These are phyloP conservation scores for Lasiodiplodia sp. DNA, from an alignment of 2,329 filamentous ascomycete species.

Conservation along the genomic window DNA sequence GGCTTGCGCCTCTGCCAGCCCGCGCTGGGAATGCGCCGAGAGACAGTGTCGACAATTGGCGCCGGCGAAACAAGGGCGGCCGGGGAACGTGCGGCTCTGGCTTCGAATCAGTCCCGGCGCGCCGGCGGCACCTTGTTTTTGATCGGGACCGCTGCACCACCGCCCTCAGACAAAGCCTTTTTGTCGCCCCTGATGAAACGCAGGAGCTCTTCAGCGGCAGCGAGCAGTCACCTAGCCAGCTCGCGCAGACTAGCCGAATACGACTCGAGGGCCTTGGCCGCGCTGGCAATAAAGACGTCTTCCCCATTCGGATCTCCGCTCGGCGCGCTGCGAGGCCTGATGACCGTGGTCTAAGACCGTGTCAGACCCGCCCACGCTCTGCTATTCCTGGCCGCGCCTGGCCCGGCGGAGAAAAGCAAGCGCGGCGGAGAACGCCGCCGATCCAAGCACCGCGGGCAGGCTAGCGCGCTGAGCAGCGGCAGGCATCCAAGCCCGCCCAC, in stretches of 20 bases:
- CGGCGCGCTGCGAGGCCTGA: slow-evolving; percentile 28
- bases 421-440: slow-evolving; percentile 28
- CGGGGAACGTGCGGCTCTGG: slow-evolving; percentile 27
- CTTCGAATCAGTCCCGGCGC: slow-evolving; percentile 12
- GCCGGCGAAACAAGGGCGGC: slow-evolving; percentile 19
- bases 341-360: slow-evolving; percentile 30
- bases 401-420: slow-evolving; percentile 25
- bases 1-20: slow-evolving; percentile 16
- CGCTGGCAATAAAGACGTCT: slow-evolving; percentile 29
- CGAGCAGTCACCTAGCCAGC: slow-evolving; percentile 9
- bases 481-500: slow-evolving; percentile 23
- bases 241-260: slow-evolving; percentile 24
- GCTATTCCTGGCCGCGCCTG: slow-evolving; percentile 23
- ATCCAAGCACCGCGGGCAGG: slow-evolving; percentile 14
- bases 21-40: slow-evolving; percentile 24
- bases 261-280: slow-evolving; percentile 23
- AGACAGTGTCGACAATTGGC: slow-evolving; percentile 13
- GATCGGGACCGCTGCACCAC: slow-evolving; percentile 25
- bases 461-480: slow-evolving; percentile 22
- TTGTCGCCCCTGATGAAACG: slow-evolving; percentile 19
- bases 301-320: slow-evolving; percentile 30
- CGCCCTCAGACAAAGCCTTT: slow-evolving; percentile 22
- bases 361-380: slow-evolving; percentile 22
- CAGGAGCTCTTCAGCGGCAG: slow-evolving; percentile 5
- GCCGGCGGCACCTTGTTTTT: slow-evolving; percentile 9